A percentile compares a stretch with the other conserved stretches of the same genome.
phyloP scores from a whole-genome alignment of 495 filamentous ascomycete genomes.

The Penicillium macrosclerotiorum region DNA sequence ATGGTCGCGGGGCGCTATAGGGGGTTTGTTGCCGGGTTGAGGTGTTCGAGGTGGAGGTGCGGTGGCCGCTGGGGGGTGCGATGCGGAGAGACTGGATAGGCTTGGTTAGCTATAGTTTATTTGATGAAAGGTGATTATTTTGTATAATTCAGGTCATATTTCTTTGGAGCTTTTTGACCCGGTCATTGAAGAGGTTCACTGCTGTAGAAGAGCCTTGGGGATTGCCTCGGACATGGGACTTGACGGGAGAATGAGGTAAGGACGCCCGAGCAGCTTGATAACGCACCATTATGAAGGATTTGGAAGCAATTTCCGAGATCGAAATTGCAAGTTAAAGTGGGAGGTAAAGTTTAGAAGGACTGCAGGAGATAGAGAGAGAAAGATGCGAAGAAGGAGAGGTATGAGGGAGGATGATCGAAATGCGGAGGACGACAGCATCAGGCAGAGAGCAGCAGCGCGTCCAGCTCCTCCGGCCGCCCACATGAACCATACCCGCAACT shows the following conservation, averaged over 20 bases:
- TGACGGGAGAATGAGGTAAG: constrained; percentile 8
- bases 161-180: too few relatives aligned
- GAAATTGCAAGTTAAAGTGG: not conserved
- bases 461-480: constrained; percentile 35
- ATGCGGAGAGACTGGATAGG: constrained; percentile 79
- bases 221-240: constrained; percentile 10
- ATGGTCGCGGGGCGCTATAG: constrained; percentile 36
- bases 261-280: constrained; percentile 26
- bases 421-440: constrained; percentile 25
- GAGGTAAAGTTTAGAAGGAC: not conserved
- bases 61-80: constrained; percentile 63
- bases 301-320: not conserved
- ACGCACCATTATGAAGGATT: constrained; percentile 35
- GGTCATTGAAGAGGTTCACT: not conserved
- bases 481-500: constrained; percentile 25
- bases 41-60: constrained; percentile 56
- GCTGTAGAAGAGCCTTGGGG: not conserved
- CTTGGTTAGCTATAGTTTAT: constrained; percentile 14
- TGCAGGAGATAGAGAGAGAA: constrained; percentile 2
- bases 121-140: not conserved
- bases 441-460: constrained; percentile 34
- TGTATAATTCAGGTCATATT: too few relatives aligned
- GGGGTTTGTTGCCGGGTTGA: constrained; percentile 37
- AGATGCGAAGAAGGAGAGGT: constrained; percentile 7
- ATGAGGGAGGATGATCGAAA: constrained; percentile 15